phyloP scores from a whole-genome alignment of 2,329 filamentous ascomycete species.

The Fusarium proliferatum region DNA sequence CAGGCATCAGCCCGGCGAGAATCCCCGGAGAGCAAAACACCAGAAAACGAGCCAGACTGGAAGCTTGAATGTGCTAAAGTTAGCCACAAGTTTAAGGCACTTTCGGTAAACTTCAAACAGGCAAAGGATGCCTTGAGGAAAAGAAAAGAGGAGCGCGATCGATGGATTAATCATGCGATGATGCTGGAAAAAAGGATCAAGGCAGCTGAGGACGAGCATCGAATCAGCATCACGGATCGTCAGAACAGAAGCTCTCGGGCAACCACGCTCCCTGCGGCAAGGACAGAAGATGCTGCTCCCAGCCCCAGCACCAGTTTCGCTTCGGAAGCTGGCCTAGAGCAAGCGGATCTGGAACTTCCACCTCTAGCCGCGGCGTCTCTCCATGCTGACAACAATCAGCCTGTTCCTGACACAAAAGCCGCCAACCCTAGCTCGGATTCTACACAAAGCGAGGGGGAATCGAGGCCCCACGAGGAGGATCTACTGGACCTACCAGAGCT shows the following conservation, averaged over 20 bases:
- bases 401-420: not conserved
- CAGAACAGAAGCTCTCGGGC: constrained; percentile 21
- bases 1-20: not conserved
- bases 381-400: constrained; percentile 3
- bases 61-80: constrained; percentile 52
- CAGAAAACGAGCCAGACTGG: constrained; percentile 36
- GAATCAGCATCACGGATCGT: constrained; percentile 46
- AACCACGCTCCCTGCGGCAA: constrained; percentile 10
- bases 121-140: constrained; percentile 54
- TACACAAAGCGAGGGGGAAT: constrained; percentile 46
- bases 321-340: constrained; percentile 41
- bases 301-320: constrained; percentile 35
- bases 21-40: not conserved
- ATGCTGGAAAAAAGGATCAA: constrained; percentile 57
- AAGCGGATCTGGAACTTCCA: constrained; percentile 44
- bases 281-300: constrained; percentile 14
- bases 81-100: constrained; percentile 53
- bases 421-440: constrained; percentile 42
- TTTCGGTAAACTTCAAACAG: constrained; percentile 56
- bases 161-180: constrained; percentile 60
- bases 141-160: constrained; percentile 55
- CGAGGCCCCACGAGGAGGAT: constrained; percentile 35
- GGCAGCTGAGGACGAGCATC: constrained; percentile 54
- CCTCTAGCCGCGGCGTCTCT: constrained; percentile 41
- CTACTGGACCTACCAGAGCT: constrained; percentile 44